Percentiles rank a stretch among this genome's conserved stretches.
phyloP scores from a whole-genome alignment of 352 stramenopile species.

The Phytophthora pinifolia region DNA sequence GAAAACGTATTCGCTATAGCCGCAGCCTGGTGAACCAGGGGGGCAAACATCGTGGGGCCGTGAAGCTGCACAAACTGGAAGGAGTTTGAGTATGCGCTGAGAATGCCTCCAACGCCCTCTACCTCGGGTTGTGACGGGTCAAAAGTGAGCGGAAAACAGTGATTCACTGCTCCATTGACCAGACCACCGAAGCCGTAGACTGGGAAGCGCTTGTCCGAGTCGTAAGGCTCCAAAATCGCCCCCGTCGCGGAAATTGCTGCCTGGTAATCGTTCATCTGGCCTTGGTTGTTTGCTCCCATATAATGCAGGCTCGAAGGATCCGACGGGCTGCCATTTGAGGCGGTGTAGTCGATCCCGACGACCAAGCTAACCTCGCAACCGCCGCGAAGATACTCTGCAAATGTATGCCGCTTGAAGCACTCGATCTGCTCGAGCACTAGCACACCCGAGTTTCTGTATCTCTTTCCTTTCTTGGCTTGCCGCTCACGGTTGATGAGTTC shows the following conservation, averaged over 20 bases:
- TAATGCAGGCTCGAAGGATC: conserved; percentile 65
- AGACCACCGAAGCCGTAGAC: conserved; percentile 82
- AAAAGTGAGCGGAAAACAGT: conserved; percentile 77
- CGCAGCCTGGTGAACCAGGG: conserved; percentile 64
- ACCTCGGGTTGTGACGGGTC: conserved; percentile 63
- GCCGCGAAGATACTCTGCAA: conserved; percentile 68
- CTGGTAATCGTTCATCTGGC: conserved; percentile 81
- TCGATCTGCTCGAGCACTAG: conserved; percentile 57
- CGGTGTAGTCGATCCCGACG: conserved; percentile 84
- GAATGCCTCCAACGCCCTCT: conserved; percentile 60
- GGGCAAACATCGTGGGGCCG: conserved; percentile 80
- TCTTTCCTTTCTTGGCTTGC: conserved; percentile 68
- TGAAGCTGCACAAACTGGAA: conserved; percentile 70
- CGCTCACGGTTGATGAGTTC: conserved; percentile 70
- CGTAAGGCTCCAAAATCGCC: conserved; percentile 73
- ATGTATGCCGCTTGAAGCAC: conserved; percentile 67
- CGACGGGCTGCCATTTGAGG: conserved; percentile 50
- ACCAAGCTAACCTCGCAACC: conserved; percentile 79
- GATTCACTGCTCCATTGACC: conserved; percentile 58
- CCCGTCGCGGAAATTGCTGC: conserved; percentile 66
- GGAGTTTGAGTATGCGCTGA: conserved; percentile 60
- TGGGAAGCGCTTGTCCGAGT: conserved; percentile 74
- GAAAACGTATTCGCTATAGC: conserved; percentile 63
- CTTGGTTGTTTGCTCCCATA: conserved; percentile 48
- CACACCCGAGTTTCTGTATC: conserved; percentile 75